Conservation (phyloP, 257 asterid genomes). For the Echium plantagineum region DNA sequence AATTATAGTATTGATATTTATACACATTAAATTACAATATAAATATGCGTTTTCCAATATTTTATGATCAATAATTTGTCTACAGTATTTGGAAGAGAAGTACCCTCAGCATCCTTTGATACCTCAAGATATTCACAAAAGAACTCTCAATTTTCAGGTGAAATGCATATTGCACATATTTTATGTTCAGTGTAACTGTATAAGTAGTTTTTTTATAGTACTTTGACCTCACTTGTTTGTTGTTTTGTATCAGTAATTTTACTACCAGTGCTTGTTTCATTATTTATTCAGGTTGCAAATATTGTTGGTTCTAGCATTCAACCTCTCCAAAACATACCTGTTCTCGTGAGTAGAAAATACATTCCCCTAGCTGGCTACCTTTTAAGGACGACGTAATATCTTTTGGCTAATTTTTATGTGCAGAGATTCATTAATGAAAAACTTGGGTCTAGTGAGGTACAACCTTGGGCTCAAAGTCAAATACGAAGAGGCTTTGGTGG, state of each 20-base stretch:
- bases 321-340: constrained; percentile 19
- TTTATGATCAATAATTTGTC: constrained; percentile 6
- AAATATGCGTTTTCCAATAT: neutral
- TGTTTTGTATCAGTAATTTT: too few species aligned
- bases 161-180: too few species aligned
- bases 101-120: constrained; percentile 76
- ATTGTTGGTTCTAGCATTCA: constrained; percentile 25
- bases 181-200: too few species aligned
- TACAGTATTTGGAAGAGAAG: constrained; percentile 85
- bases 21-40: too few species aligned
- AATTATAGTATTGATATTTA: too few species aligned
- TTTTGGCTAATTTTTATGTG: neutral
- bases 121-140: constrained; percentile 60
- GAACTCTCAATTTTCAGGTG: constrained; percentile 28
- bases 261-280: neutral
- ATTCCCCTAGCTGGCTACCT: neutral
- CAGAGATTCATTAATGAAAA: constrained; percentile 48
- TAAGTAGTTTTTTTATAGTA: too few species aligned
- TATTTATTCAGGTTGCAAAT: constrained; percentile 19
- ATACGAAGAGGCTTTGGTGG: constrained; percentile 60
- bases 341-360: constrained; percentile 11
- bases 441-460: constrained; percentile 57
- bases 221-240: too few species aligned
- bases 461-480: constrained; percentile 51
- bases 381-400: neutral